Conservation (phyloP, 345 rosid genomes). For the Acer negundo region DNA sequence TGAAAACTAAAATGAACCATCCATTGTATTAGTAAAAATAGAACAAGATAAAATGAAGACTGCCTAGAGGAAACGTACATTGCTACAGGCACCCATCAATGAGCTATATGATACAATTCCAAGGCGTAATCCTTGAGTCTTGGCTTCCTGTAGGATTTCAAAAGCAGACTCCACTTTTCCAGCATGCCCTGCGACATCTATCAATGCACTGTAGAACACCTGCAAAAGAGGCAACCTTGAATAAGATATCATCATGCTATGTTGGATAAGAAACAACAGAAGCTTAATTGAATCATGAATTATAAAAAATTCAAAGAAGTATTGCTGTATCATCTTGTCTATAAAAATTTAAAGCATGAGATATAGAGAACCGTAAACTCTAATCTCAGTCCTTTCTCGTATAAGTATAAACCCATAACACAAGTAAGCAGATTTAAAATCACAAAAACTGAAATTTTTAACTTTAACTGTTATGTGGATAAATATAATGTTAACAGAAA, state of each 20-base stretch:
- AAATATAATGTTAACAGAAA: background rate
- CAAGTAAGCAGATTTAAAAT: background rate
- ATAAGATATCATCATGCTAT: slow-evolving; percentile 9
- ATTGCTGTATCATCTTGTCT: background rate
- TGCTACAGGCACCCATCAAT: slow-evolving; percentile 98
- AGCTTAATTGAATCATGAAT: background rate
- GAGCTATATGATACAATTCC: slow-evolving; percentile 90
- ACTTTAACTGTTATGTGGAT: background rate
- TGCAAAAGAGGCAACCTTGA: slow-evolving; percentile 33
- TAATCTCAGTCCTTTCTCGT: background rate
- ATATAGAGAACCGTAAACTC: background rate
- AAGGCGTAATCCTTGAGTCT: slow-evolving; percentile 53
- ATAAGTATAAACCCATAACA: background rate
- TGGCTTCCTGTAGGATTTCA: slow-evolving; percentile 64
- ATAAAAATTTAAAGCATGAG: background rate
- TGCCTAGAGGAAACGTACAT: slow-evolving; percentile 54
- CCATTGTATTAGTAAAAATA: background rate
- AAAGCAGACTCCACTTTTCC: slow-evolving; percentile 79
- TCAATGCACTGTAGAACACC: slow-evolving; percentile 87
- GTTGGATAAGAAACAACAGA: background rate
- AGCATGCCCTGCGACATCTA: slow-evolving; percentile 90
- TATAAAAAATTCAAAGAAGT: background rate
- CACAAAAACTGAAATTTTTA: slow-evolving; percentile 10
- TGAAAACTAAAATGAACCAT: background rate
- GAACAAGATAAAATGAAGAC: background rate